phyloP scores from a whole-genome alignment of 768 basidiomycete genomes.

The Pulveroboletus sp. region DNA sequence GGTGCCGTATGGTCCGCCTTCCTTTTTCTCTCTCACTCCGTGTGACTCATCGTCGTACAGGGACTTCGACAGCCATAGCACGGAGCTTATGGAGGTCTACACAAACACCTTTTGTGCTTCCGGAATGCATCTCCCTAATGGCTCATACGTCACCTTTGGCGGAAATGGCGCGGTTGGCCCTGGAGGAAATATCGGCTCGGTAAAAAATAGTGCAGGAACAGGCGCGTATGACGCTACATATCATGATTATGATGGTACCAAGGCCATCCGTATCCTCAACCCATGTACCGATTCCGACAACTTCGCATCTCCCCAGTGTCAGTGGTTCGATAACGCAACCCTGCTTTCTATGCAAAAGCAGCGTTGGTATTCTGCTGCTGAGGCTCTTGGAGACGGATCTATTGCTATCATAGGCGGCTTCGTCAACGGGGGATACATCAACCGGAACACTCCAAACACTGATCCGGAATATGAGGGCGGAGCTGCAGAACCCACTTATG shows the following conservation, averaged over 20 bases:
- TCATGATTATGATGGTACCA: slow-evolving; percentile 77
- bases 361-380: slow-evolving; percentile 80
- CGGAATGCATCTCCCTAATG: slow-evolving; percentile 80
- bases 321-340: slow-evolving; percentile 70
- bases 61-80: slow-evolving; percentile 21
- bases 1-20: slow-evolving; percentile 57
- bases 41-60: slow-evolving; percentile 6
- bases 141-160: slow-evolving; percentile 71
- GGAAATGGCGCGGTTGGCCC: slow-evolving; percentile 75
- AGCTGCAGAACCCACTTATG: slow-evolving; percentile 77
- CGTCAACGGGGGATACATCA: slow-evolving; percentile 75
- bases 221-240: slow-evolving; percentile 65
- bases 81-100: slow-evolving; percentile 34
- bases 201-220: slow-evolving; percentile 42
- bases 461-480: slow-evolving; percentile 65
- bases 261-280: slow-evolving; percentile 77
- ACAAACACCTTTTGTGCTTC: slow-evolving; percentile 83
- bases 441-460: slow-evolving; percentile 66
- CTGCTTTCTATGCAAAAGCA: slow-evolving; percentile 62
- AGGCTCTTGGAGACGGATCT: slow-evolving; percentile 72
- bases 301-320: slow-evolving; percentile 49
- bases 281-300: slow-evolving; percentile 59
- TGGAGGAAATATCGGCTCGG: slow-evolving; percentile 57
- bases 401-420: slow-evolving; percentile 82
- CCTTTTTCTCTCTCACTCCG: background rate